A percentile compares a stretch with the other conserved stretches of the same genome.
Conservation (phyloP, 1,139 yeast genomes). For the Saccharomyces hybrid region DNA sequence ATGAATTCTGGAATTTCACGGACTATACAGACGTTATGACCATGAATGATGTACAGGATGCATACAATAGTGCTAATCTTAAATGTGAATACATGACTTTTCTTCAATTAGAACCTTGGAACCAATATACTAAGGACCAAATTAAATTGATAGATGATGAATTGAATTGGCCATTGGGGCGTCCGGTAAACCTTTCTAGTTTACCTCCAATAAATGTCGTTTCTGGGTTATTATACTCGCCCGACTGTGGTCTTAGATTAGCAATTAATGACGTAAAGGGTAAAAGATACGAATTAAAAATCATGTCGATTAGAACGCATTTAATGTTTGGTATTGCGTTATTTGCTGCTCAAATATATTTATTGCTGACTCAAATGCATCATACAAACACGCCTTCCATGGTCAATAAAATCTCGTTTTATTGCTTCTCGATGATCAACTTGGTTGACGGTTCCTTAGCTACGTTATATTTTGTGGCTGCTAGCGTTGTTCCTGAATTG, state of each 20-base stretch:
- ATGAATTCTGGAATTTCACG: conserved; percentile 33
- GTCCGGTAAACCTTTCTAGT: conserved; percentile 48
- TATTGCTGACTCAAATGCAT: conserved; percentile 59
- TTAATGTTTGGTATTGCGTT: conserved; percentile 44
- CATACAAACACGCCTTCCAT: conserved; percentile 72
- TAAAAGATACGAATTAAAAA: conserved; percentile 45
- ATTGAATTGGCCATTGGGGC: conserved; percentile 59
- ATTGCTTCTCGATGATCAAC: conserved; percentile 49
- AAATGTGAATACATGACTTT: conserved; percentile 68
- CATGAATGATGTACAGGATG: conserved; percentile 37
- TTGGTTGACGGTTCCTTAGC: conserved; percentile 63
- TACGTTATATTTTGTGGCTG: conserved; percentile 51
- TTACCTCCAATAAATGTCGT: conserved; percentile 52
- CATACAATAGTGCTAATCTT: conserved; percentile 30
- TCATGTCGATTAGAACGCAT: conserved; percentile 38
- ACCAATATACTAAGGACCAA: conserved; percentile 42
- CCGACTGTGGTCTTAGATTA: conserved; percentile 72
- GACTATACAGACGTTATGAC: conserved; percentile 31
- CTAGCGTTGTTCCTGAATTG: conserved; percentile 48
- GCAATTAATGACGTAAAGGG: conserved; percentile 46
- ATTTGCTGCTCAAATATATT: conserved; percentile 41
- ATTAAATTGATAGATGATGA: conserved; percentile 64
- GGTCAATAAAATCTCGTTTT: conserved; percentile 60
- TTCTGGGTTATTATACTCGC: conserved; percentile 64
- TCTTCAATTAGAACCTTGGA: conserved; percentile 60